Evolutionary conservation across 768 basidiomycete species (phyloP).

Genomic region (Rhodotorula graminis): DNA sequence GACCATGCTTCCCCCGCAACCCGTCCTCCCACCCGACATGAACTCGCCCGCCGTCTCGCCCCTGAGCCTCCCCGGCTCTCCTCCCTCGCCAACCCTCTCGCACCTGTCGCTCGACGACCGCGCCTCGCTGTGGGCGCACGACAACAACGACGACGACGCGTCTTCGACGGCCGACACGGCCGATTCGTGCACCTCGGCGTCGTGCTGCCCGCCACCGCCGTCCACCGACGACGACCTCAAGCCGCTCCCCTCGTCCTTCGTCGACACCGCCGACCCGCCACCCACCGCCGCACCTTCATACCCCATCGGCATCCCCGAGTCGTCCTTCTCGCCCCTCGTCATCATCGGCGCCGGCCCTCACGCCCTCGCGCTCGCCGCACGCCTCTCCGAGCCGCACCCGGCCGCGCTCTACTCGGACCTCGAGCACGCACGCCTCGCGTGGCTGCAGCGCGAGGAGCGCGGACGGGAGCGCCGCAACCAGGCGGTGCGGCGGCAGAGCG

Average conservation of each 20-base stretch:
- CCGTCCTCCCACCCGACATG: not conserved
- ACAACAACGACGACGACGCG: not conserved
- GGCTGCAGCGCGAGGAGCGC: constrained; percentile 34
- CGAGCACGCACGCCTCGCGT: constrained; percentile 42
- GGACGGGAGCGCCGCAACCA: not conserved
- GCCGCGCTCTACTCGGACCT: constrained; percentile 42
- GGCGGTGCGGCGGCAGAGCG: not conserved
- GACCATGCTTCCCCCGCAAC: not conserved
- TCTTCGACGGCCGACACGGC: not conserved
- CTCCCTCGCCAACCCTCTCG: not conserved
- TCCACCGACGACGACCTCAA: not conserved
- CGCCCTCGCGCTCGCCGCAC: constrained; percentile 39
- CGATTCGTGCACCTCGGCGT: constrained; percentile 2
- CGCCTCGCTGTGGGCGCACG: too few species aligned
- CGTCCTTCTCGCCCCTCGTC: constrained; percentile 31
- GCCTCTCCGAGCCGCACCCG: constrained; percentile 38
- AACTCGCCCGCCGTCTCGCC: constrained; percentile 4
- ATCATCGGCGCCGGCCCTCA: constrained; percentile 43
- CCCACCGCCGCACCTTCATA: not conserved
- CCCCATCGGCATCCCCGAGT: not conserved
- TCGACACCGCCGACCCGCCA: not conserved
- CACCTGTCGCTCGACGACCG: constrained; percentile 4
- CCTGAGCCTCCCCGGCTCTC: constrained; percentile 3
- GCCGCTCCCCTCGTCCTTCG: too few species aligned
- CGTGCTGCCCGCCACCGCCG: not conserved